Percentiles rank a stretch among this genome's conserved stretches.
phyloP scores from a whole-genome alignment of 768 basidiomycete species.

The Leccinum subgranulosum region DNA sequence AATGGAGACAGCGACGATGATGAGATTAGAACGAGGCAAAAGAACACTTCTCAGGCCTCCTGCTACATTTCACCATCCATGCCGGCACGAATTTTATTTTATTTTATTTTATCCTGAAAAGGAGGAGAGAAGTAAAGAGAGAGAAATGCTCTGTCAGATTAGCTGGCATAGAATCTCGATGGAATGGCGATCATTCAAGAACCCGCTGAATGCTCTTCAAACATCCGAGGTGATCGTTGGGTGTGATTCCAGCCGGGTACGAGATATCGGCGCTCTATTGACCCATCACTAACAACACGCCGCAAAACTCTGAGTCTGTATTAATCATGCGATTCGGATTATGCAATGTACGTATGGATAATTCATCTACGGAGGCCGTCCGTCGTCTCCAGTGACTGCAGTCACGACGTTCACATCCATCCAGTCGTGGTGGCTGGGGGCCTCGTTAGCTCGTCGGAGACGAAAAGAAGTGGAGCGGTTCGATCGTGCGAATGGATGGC shows the following conservation, averaged over 20 bases:
- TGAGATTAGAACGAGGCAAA: conserved; percentile 13
- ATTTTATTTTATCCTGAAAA: not conserved
- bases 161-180: conserved; percentile 8
- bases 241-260: not conserved
- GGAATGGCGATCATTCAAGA: conserved; percentile 16
- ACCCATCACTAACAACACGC: not conserved
- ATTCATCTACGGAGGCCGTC: conserved; percentile 12
- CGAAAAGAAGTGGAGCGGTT: conserved; percentile 9
- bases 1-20: conserved; percentile 6
- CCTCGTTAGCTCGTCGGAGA: conserved; percentile 7
- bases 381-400: not conserved
- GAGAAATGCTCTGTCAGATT: conserved; percentile 2
- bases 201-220: conserved; percentile 7
- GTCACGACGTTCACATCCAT: conserved; percentile 3
- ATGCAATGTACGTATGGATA: conserved; percentile 29
- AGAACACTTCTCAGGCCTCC: not conserved
- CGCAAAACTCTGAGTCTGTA: not conserved
- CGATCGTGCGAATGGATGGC: conserved; percentile 23
- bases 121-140: not conserved
- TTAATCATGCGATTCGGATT: conserved; percentile 23
- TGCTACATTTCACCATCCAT: not conserved
- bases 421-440: not conserved
- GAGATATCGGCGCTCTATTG: not conserved
- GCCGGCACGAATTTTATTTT: not conserved
- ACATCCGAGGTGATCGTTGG: conserved; percentile 32